Evolutionary conservation across 768 basidiomycete species (phyloP), one percentile per base, ranked within the genome.

Genomic region (Cystobasidium ongulense): DNA sequence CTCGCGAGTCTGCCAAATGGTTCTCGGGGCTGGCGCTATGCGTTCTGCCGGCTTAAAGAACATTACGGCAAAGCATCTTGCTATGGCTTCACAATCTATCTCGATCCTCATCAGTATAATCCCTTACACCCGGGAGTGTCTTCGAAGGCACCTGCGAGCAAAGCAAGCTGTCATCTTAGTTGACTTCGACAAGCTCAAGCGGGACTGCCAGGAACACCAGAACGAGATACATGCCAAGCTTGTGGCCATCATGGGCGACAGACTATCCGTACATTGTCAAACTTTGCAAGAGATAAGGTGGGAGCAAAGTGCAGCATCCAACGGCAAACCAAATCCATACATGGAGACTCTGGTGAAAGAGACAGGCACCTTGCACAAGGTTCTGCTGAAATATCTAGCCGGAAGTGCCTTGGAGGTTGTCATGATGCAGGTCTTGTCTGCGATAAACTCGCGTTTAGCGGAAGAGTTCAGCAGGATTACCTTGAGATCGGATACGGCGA

Each of bases 181-280:
- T 21, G 96, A 98, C 82, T 99, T 98, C 80, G 96, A 99, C 83
- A 97, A 95, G 83, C 86, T 98, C 73, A 98, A 95, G 83, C 86
- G 95, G 89, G 96, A 98, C 81, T 98, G 90, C 79, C 95, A 98
- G 85, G 96, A 98, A 81, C 96, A 99, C 82, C 96, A 99, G 82
- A 91, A 95, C 79, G 96, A 98, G 84, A 98, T 99, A 67, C 95
- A 98, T 81, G 87, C 91, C 64, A 99, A 99, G 83, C 85, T 99
- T 70, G 89, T 99, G 74, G 90, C 92, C 52, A 99, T 98, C 82
- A 99, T 99, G 96, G 89, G 92, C 43, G 95, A 98, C 82, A 86
- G 95, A 72, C 83, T 98, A 54, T 86, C 84, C 77, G 88, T 89
- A 0, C 95, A 98, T 80, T 89, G 92, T 80, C 88, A 87, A 78